These are phyloP conservation scores for Neoascochyta sp. DNA, from an alignment of 2,329 filamentous ascomycete species.

Conservation along the genomic window DNA sequence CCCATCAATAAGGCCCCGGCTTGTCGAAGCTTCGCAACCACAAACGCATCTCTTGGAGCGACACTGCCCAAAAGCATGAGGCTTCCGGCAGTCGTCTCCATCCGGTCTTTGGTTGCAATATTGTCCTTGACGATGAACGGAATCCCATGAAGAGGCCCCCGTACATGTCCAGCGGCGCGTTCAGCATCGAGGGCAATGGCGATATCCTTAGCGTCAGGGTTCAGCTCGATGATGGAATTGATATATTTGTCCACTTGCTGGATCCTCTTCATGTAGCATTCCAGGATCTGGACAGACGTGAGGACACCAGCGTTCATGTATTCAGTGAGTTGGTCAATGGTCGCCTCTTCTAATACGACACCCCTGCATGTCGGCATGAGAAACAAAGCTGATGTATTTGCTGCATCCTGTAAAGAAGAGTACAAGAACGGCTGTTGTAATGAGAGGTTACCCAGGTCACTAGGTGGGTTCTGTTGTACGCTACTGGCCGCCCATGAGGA, in stretches of 20 bases:
- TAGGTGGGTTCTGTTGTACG: slow-evolving; percentile 9
- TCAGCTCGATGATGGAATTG: slow-evolving; percentile 62
- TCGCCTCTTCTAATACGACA: slow-evolving; percentile 64
- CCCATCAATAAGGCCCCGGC: slow-evolving; percentile 66
- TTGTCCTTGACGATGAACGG: slow-evolving; percentile 70
- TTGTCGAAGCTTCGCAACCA: slow-evolving; percentile 58
- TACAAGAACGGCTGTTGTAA: slow-evolving; percentile 33
- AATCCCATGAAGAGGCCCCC: slow-evolving; percentile 70
- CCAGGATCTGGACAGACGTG: slow-evolving; percentile 18
- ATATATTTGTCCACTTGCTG: slow-evolving; percentile 63
- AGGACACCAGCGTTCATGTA: slow-evolving; percentile 49
- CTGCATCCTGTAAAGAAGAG: slow-evolving; percentile 31
- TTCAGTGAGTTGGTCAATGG: slow-evolving; percentile 63
- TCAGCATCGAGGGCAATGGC: slow-evolving; percentile 60
- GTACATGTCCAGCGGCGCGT: slow-evolving; percentile 52
- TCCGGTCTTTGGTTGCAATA: slow-evolving; percentile 56
- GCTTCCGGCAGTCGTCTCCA: slow-evolving; percentile 71
- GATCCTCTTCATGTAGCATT: slow-evolving; percentile 52
- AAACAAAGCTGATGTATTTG: slow-evolving; percentile 46
- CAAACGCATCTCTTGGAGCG: slow-evolving; percentile 64
- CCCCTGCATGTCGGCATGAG: slow-evolving; percentile 61
- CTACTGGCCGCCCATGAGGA: slow-evolving; percentile 6
- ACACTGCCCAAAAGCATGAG: slow-evolving; percentile 63
- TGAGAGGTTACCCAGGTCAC: slow-evolving; percentile 13
- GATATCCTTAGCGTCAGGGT: slow-evolving; percentile 63